Evolutionary conservation across 2,329 filamentous ascomycete genomes (phyloP).

Genomic region (Pseudogymnoascus sp.): DNA sequence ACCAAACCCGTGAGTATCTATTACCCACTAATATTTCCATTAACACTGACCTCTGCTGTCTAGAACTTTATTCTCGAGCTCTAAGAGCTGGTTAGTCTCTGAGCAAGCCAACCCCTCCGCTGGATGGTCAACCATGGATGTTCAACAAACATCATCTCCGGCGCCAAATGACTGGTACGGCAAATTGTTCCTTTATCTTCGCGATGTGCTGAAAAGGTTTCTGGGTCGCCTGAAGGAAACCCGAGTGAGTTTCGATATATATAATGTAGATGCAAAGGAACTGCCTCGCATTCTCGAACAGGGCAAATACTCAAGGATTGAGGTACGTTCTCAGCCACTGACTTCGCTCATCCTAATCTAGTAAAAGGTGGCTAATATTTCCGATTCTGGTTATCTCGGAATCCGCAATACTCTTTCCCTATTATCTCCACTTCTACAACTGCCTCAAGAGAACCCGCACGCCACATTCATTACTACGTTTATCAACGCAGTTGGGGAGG

Average conservation of each 20-base stretch:
- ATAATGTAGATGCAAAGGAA: slow-evolving; percentile 21
- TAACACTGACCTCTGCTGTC: slow-evolving; percentile 11
- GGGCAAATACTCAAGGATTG: slow-evolving; percentile 30
- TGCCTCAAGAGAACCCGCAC: slow-evolving; percentile 27
- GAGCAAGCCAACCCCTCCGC: slow-evolving; percentile 30
- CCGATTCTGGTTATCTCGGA: slow-evolving; percentile 30
- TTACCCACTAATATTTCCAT: background rate
- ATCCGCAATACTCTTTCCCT: slow-evolving; percentile 18
- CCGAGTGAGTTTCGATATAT: slow-evolving; percentile 25
- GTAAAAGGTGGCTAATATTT: slow-evolving; percentile 33
- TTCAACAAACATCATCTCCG: slow-evolving; percentile 15
- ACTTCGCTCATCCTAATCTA: background rate
- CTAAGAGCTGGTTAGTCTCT: slow-evolving; percentile 29
- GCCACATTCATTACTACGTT: slow-evolving; percentile 35
- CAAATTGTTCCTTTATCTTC: slow-evolving; percentile 30
- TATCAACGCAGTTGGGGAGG: slow-evolving; percentile 28
- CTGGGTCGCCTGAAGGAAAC: slow-evolving; percentile 19
- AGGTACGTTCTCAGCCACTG: slow-evolving; percentile 24
- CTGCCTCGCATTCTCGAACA: slow-evolving; percentile 19
- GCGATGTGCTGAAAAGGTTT: slow-evolving; percentile 26
- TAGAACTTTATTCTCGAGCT: slow-evolving; percentile 32
- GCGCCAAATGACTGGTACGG: slow-evolving; percentile 33
- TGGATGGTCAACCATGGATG: slow-evolving; percentile 29
- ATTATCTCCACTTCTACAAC: slow-evolving; percentile 30
- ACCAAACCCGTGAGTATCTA: slow-evolving; percentile 35